phyloP scores from a whole-genome alignment of 2,329 filamentous ascomycete species.

The Pseudogymnoascus sp. region DNA sequence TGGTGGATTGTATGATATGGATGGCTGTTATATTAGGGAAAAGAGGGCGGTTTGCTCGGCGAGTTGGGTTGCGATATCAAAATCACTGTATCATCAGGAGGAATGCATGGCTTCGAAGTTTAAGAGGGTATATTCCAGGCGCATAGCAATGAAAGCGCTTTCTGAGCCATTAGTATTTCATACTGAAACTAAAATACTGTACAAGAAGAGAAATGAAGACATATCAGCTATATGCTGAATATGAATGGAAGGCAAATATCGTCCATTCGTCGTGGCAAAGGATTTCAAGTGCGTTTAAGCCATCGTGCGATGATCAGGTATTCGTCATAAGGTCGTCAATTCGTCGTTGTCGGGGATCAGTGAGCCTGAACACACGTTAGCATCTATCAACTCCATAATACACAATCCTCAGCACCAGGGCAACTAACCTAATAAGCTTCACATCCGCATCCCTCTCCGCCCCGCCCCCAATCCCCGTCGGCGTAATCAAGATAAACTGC shows the following conservation, averaged over 20 bases:
- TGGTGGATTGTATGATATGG: neutral
- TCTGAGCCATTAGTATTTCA: neutral
- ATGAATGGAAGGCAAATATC: neutral
- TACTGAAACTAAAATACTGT: neutral
- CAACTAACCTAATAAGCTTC: conserved; percentile 61
- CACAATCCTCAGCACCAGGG: neutral
- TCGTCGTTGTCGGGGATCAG: conserved; percentile 49
- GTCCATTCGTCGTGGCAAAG: neutral
- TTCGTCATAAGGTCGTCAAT: conserved; percentile 28
- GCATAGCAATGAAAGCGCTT: neutral
- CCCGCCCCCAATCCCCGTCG: conserved; percentile 66
- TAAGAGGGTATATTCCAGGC: neutral
- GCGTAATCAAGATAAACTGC: conserved; percentile 95
- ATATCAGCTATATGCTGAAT: neutral
- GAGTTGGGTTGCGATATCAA: neutral
- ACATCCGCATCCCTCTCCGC: conserved; percentile 59
- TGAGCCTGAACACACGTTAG: conserved; percentile 36
- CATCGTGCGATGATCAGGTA: neutral
- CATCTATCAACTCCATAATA: neutral
- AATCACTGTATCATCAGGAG: neutral
- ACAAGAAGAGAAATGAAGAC: neutral
- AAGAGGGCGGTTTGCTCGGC: neutral
- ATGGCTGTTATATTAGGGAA: neutral
- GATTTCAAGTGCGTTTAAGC: neutral
- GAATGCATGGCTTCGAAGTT: neutral